These are phyloP conservation scores for Castanea sativa DNA, from an alignment of 306 rosid species.

Conservation along the genomic window DNA sequence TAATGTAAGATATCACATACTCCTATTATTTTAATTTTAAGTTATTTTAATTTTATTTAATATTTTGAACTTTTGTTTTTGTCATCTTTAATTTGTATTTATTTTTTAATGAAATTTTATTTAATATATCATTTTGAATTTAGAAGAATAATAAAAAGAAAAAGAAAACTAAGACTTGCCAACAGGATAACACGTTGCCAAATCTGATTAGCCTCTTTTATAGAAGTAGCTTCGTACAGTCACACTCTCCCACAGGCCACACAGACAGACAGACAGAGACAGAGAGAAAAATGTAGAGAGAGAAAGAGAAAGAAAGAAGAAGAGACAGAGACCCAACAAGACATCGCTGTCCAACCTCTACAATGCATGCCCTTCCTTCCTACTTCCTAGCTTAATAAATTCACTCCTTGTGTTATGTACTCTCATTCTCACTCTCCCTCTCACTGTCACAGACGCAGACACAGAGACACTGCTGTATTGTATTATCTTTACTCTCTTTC, in stretches of 20 bases:
- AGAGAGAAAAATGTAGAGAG: neutral
- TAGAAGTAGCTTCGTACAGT: constrained; percentile 2
- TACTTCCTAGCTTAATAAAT: neutral
- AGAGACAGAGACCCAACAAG: constrained; percentile 39
- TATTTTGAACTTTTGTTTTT: too few species aligned
- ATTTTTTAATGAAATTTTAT: too few species aligned
- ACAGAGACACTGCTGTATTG: too few species aligned
- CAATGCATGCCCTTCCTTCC: constrained; percentile 25
- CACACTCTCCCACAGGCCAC: neutral
- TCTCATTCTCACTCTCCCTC: neutral
- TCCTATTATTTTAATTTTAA: too few species aligned
- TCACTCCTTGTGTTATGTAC: neutral
- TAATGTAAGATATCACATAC: too few species aligned
- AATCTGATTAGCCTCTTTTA: constrained; percentile 22
- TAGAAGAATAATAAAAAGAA: neutral
- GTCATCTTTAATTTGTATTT: too few species aligned
- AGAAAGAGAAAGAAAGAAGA: neutral
- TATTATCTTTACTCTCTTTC: neutral
- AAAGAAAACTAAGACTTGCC: constrained; percentile 26
- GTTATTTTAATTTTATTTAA: too few species aligned
- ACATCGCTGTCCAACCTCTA: constrained; percentile 48
- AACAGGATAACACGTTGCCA: constrained; percentile 24
- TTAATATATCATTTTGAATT: too few species aligned
- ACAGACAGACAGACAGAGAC: neutral
- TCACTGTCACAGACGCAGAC: neutral